Evolutionary conservation across 2,329 filamentous ascomycete genomes (phyloP).

Genomic region (Chaetomiaceae sp.): DNA sequence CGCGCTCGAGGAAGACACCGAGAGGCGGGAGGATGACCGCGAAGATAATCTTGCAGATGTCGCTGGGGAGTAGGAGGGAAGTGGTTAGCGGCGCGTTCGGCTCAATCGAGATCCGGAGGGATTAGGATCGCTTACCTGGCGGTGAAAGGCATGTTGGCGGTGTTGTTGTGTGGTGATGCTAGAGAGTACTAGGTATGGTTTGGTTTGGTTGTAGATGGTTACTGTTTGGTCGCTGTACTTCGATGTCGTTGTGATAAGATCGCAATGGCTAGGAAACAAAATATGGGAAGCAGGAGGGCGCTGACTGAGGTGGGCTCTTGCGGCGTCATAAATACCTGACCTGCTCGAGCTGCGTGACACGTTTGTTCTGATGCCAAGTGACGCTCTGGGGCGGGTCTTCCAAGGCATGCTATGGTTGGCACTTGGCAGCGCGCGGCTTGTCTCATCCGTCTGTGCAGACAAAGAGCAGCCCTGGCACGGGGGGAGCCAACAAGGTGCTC

Average conservation of each 20-base stretch:
- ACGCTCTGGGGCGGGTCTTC: no score
- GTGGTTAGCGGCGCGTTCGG: background rate
- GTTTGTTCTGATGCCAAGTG: no score
- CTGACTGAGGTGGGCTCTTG: background rate
- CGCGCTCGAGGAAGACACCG: slow-evolving; percentile 90
- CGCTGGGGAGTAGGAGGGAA: slow-evolving; percentile 26
- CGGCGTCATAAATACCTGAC: slow-evolving; percentile 8
- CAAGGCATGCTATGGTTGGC: no score
- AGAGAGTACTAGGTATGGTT: background rate
- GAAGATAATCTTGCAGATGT: slow-evolving; percentile 68
- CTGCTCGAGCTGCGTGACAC: background rate
- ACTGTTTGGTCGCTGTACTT: no score
- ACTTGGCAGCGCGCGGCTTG: no score
- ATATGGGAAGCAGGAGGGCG: background rate
- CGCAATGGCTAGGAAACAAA: no score
- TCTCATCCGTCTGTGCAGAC: no score
- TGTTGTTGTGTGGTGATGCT: slow-evolving; percentile 5
- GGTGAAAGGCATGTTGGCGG: slow-evolving; percentile 52
- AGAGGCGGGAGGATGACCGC: slow-evolving; percentile 85
- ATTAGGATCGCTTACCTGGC: slow-evolving; percentile 36
- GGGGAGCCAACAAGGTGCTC: background rate
- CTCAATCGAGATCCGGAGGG: background rate
- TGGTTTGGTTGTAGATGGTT: background rate
- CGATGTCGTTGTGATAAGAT: no score
- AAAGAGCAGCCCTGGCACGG: background rate